These are phyloP conservation scores for Alectoria sarmentosa DNA, from an alignment of 495 filamentous ascomycete species.

Conservation along the genomic window DNA sequence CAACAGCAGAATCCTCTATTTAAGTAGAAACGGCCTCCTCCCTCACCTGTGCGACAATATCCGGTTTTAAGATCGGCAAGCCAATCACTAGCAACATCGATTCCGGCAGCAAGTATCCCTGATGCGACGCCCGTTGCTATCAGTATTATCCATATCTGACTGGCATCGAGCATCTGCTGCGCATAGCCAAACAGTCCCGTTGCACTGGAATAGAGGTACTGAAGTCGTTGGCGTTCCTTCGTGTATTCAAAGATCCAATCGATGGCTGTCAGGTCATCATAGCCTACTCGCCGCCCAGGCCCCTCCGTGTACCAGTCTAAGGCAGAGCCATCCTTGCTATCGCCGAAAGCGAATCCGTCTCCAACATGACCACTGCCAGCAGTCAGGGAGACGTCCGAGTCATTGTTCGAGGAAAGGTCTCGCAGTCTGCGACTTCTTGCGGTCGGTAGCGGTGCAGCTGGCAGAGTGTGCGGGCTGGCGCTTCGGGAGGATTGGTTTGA, in stretches of 20 bases:
- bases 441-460: constrained; percentile 20
- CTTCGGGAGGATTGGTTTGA: constrained; percentile 20
- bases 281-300: constrained; percentile 83
- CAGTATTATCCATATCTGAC: constrained; percentile 86
- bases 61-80: constrained; percentile 90
- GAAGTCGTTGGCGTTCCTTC: constrained; percentile 84
- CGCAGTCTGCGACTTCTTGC: constrained; percentile 26
- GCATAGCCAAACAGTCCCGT: constrained; percentile 67
- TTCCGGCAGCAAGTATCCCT: constrained; percentile 75
- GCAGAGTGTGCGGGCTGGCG: constrained; percentile 19
- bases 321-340: constrained; percentile 57
- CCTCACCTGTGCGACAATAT: constrained; percentile 65
- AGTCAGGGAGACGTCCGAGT: constrained; percentile 27
- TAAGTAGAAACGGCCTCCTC: constrained; percentile 81
- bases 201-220: constrained; percentile 61
- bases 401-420: constrained; percentile 24
- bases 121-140: constrained; percentile 72
- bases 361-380: constrained; percentile 34
- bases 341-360: constrained; percentile 29
- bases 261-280: constrained; percentile 95
- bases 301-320: constrained; percentile 89
- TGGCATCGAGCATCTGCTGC: constrained; percentile 66
- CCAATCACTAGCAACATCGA: constrained; percentile 94
- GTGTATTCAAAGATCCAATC: constrained; percentile 99
- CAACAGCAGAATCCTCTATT: constrained; percentile 89